These are phyloP conservation scores for Ophiostoma novo-ulmi DNA, from an alignment of 2,329 filamentous ascomycete genomes.

Conservation along the genomic window DNA sequence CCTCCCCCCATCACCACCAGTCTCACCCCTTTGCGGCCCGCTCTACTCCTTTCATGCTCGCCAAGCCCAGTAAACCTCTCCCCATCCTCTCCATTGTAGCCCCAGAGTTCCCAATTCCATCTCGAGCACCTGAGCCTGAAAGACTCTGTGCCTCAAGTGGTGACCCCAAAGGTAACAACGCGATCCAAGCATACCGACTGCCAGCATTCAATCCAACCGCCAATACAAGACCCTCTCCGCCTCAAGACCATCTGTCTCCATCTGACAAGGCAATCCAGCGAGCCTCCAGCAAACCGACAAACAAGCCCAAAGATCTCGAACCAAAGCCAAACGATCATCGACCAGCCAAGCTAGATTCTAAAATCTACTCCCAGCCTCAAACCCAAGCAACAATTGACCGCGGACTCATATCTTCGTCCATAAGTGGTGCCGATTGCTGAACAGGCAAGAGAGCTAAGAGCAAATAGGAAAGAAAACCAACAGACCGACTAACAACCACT, in stretches of 20 bases:
- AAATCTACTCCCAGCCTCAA: slow-evolving; percentile 18
- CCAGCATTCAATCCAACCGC: background rate
- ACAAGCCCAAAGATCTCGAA: slow-evolving; percentile 8
- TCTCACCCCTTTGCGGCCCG: background rate
- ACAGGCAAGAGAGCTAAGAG: background rate
- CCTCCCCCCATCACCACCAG: slow-evolving; percentile 6
- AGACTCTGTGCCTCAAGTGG: background rate
- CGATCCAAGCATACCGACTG: slow-evolving; percentile 15
- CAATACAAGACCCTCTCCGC: background rate
- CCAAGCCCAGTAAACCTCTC: slow-evolving; percentile 16
- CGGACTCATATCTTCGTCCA: slow-evolving; percentile 93
- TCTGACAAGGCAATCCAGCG: slow-evolving; percentile 17
- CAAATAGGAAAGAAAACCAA: slow-evolving; percentile 33
- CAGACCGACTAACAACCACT: slow-evolving; percentile 24
- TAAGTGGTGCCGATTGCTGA: slow-evolving; percentile 29
- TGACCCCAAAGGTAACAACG: slow-evolving; percentile 24
- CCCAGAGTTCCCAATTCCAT: slow-evolving; percentile 13
- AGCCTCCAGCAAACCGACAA: slow-evolving; percentile 21
- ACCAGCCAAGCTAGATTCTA: slow-evolving; percentile 25
- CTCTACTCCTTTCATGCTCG: slow-evolving; percentile 6
- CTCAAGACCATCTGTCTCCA: background rate
- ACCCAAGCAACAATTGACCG: slow-evolving; percentile 34
- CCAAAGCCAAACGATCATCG: slow-evolving; percentile 23
- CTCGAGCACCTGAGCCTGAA: slow-evolving; percentile 11
- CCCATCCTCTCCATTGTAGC: slow-evolving; percentile 23